phyloP scores from a whole-genome alignment of 2,329 filamentous ascomycete species.

The Didymella exigua region DNA sequence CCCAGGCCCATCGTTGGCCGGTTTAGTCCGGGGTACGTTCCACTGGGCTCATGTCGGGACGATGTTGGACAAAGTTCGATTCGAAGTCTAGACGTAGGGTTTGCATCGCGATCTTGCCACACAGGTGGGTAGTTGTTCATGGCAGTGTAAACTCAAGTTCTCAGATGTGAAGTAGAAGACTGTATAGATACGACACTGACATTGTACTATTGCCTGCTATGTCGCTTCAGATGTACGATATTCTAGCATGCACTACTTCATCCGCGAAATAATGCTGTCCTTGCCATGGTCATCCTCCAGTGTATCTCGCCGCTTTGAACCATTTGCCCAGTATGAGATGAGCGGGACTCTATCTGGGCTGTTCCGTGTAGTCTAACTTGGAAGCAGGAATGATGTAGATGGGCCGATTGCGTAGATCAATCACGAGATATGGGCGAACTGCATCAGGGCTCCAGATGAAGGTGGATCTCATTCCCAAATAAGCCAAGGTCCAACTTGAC shows the following conservation, averaged over 20 bases:
- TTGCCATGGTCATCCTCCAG: not conserved
- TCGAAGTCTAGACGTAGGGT: not conserved
- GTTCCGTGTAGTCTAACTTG: not conserved
- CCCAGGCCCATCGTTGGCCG: slow-evolving; percentile 19
- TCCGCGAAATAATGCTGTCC: not conserved
- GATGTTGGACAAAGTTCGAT: not conserved
- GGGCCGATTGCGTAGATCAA: slow-evolving; percentile 8
- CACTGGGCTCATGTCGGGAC: not conserved
- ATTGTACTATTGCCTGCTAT: not conserved
- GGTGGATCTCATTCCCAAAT: not conserved
- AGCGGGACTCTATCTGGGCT: not conserved
- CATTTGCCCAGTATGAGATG: not conserved
- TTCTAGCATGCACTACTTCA: not conserved
- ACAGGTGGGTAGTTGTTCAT: not conserved
- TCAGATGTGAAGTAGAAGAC: not conserved
- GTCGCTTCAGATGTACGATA: not conserved
- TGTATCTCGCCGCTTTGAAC: not conserved
- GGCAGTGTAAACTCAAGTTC: not conserved
- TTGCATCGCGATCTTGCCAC: not conserved
- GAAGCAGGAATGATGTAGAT: not conserved
- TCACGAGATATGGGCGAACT: not conserved
- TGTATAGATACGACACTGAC: not conserved
- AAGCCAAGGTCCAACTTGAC: not conserved
- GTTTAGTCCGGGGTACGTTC: slow-evolving; percentile 23
- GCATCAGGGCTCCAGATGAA: not conserved